These are phyloP conservation scores for Collybia mongolica DNA, from an alignment of 768 basidiomycete species.

Conservation along the genomic window DNA sequence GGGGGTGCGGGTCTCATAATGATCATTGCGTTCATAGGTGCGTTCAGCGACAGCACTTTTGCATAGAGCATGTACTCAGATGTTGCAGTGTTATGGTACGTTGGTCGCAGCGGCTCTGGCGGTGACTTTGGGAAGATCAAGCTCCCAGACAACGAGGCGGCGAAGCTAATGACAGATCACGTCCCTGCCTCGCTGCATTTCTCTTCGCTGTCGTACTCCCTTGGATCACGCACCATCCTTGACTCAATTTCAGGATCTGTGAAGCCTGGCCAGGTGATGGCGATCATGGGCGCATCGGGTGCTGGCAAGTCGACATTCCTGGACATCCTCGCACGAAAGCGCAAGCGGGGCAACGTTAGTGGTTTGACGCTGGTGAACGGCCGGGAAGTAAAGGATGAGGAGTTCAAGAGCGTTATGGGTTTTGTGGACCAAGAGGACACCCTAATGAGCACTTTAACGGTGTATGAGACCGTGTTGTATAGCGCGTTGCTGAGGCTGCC, in stretches of 20 bases:
- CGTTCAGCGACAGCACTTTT: neutral
- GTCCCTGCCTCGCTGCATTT: slow-evolving; percentile 95
- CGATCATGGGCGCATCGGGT: slow-evolving; percentile 96
- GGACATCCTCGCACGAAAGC: slow-evolving; percentile 91
- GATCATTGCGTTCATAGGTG: slow-evolving; percentile 62
- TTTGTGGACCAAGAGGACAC: slow-evolving; percentile 99
- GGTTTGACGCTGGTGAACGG: slow-evolving; percentile 88
- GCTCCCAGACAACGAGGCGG: slow-evolving; percentile 77
- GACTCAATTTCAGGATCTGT: slow-evolving; percentile 80
- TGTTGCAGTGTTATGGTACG: slow-evolving; percentile 81
- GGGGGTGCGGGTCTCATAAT: slow-evolving; percentile 78
- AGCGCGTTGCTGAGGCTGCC: slow-evolving; percentile 89
- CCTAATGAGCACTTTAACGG: slow-evolving; percentile 94
- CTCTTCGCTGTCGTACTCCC: slow-evolving; percentile 75
- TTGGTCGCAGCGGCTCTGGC: slow-evolving; percentile 69
- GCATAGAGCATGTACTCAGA: neutral
- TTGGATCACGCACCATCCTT: slow-evolving; percentile 69
- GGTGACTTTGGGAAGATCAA: slow-evolving; percentile 67
- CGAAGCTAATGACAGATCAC: slow-evolving; percentile 90
- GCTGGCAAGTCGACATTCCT: slow-evolving; percentile 96
- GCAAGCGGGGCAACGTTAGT: slow-evolving; percentile 74
- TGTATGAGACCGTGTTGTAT: slow-evolving; percentile 96
- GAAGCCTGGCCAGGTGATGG: slow-evolving; percentile 88
- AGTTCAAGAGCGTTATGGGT: slow-evolving; percentile 86
- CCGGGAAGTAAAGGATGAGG: slow-evolving; percentile 63